Evolutionary conservation across 1,284 basidiomycete species (phyloP).

Genomic region (Fistulina hepatica): DNA sequence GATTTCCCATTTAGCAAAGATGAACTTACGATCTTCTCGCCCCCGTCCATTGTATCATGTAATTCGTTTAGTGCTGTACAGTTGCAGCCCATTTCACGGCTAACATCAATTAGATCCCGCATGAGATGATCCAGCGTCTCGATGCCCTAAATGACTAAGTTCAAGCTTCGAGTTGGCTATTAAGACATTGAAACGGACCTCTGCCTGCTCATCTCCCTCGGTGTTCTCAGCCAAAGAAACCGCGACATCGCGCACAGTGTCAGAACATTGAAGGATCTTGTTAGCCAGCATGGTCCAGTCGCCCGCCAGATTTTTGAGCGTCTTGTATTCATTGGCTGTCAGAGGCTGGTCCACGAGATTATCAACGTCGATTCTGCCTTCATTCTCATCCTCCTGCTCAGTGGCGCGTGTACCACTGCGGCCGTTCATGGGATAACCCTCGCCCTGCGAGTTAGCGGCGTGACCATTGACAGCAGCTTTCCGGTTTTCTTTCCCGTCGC

Average conservation of each 20-base stretch:
- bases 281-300: slow-evolving; percentile 50
- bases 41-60: slow-evolving; percentile 40
- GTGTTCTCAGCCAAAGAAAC: slow-evolving; percentile 50
- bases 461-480: too few relatives aligned
- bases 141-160: slow-evolving; percentile 33
- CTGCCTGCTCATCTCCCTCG: slow-evolving; percentile 39
- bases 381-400: too few relatives aligned
- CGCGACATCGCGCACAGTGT: slow-evolving; percentile 43
- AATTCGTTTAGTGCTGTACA: slow-evolving; percentile 44
- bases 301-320: slow-evolving; percentile 40
- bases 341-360: slow-evolving; percentile 56
- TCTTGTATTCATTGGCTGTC: slow-evolving; percentile 34
- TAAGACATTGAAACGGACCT: slow-evolving; percentile 29
- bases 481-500: too few relatives aligned
- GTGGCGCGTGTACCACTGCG: too few relatives aligned
- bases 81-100: slow-evolving; percentile 46
- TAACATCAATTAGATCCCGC: slow-evolving; percentile 55
- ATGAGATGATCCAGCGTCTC: slow-evolving; percentile 50
- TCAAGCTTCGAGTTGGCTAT: background rate
- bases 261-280: slow-evolving; percentile 35
- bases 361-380: slow-evolving; percentile 48
- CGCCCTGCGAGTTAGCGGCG: too few relatives aligned
- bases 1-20: slow-evolving; percentile 30
- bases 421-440: too few relatives aligned
- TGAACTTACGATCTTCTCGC: slow-evolving; percentile 47